Base-by-base conservation (phyloP, 805 yeast genomes). In the Sungouiozyma intestinalis region DNA sequence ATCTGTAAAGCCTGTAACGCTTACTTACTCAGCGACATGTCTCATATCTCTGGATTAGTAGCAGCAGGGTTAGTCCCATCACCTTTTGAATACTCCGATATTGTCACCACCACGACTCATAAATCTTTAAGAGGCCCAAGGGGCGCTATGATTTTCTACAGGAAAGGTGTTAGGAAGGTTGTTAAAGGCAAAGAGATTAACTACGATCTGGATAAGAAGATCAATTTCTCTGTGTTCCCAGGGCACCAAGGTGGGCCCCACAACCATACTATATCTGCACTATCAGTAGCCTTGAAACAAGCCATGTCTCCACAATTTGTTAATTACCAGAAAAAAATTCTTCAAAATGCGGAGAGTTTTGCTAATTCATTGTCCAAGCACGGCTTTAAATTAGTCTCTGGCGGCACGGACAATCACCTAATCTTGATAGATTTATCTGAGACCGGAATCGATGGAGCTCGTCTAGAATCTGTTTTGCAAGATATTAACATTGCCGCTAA, bases 231-330 rank as follows among this genome's bases (percentile, higher is more conserved):
- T 27, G 97, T 90, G 43, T 90, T 90, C 85, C 98, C 98, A 54
- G 97, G 94, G 50, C 97, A 90, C 66, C 98, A 90, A 73, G 98
- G 98, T 72, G 98, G 98, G 61, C 98, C 98, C 53, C 97, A 90
- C 68, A 90, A 90, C 72, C 97, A 90, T 68, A 90, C 97, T 55
- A 90, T 90, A 59, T 79, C 95, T 49, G 97, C 97, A 16, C 73
- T 90, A 54, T 94, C 97, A 27, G 90, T 87, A 44, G 97, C 97
- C 33, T 75, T 90, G 58, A 85, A 85, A 62, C 97, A 90, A 72
- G 88, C 95, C 44, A 71, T 76, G 40, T 73, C 90, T 38, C 94
- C 95, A 33, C 96, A 85, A 64, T 90, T 80, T 71, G 81, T 76
- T 63, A 73, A 77, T 55, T 90, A 90, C 71, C 97, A 90, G 69